A percentile compares a stretch with the other conserved stretches of the same genome.
Conservation (phyloP, 805 yeast genomes). For the Peterozyma xylosa region DNA sequence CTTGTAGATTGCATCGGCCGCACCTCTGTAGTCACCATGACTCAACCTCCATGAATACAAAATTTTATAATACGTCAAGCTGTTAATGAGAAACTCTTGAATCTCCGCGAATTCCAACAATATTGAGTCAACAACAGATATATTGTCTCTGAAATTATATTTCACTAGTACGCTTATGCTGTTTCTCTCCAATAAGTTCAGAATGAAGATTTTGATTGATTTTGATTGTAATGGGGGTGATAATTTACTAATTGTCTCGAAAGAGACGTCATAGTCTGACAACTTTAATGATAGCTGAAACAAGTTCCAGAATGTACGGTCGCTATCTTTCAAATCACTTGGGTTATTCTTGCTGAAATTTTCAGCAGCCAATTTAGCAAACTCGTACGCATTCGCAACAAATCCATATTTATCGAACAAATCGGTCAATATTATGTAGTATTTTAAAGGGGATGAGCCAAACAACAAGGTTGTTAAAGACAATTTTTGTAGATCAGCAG, state of each 20-base stretch:
- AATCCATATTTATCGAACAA: conserved; percentile 24
- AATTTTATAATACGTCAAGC: conserved; percentile 37
- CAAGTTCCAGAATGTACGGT: conserved; percentile 13
- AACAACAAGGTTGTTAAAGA: conserved; percentile 14
- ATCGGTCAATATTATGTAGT: conserved; percentile 28
- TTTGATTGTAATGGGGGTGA: conserved; percentile 1
- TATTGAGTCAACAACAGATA: conserved; percentile 4
- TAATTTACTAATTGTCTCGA: conserved; percentile 11
- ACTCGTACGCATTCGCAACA: conserved; percentile 4
- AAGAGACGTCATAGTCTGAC: conserved; percentile 21
- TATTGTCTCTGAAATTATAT: conserved; percentile 1
- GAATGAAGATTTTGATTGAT: conserved; percentile 2
- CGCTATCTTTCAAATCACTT: conserved; percentile 14
- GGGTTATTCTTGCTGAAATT: conserved; percentile 10
- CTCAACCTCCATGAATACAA: conserved; percentile 43
- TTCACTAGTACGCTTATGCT: neutral
- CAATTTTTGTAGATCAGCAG: neutral
- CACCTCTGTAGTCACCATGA: conserved; percentile 43
- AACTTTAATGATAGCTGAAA: conserved; percentile 23
- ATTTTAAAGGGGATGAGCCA: conserved; percentile 23
- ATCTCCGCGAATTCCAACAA: conserved; percentile 1
- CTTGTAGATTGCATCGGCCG: conserved; percentile 33
- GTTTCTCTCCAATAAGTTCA: conserved; percentile 7
- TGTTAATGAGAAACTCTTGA: conserved; percentile 4
- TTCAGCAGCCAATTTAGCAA: conserved; percentile 11